Conservation (phyloP, 305 asterid species). For the Ilex paraguariensis region DNA sequence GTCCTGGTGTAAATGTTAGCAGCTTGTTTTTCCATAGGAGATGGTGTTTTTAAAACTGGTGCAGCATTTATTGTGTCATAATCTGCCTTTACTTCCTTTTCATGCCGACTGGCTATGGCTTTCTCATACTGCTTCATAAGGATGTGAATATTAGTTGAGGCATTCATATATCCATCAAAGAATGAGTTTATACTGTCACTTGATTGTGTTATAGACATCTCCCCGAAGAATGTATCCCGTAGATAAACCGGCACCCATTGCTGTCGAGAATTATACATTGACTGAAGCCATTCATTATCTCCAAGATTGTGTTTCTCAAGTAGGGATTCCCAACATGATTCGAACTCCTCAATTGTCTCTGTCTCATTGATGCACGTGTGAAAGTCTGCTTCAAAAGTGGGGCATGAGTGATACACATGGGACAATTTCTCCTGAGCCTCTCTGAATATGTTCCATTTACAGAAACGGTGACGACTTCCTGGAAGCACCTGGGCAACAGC, state of each 20-base stretch:
- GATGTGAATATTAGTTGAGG: slow-evolving; percentile 50
- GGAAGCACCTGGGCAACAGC: slow-evolving; percentile 54
- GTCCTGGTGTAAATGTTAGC: slow-evolving; percentile 52
- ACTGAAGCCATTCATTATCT: slow-evolving; percentile 54
- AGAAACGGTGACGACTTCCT: slow-evolving; percentile 52
- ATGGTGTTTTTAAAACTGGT: slow-evolving; percentile 55
- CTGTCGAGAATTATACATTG: slow-evolving; percentile 42
- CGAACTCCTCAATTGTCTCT: slow-evolving; percentile 52
- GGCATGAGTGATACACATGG: slow-evolving; percentile 41
- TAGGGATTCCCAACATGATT: slow-evolving; percentile 56
- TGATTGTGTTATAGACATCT: slow-evolving; percentile 51
- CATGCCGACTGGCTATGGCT: slow-evolving; percentile 64
- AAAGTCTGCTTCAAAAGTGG: slow-evolving; percentile 51
- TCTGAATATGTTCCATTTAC: slow-evolving; percentile 65
- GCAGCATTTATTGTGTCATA: slow-evolving; percentile 57
- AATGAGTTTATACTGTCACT: slow-evolving; percentile 59
- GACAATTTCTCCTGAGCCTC: slow-evolving; percentile 65
- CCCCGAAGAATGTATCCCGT: slow-evolving; percentile 62
- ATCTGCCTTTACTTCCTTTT: slow-evolving; percentile 72
- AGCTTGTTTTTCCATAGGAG: slow-evolving; percentile 77
- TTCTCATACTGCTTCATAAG: slow-evolving; percentile 60
- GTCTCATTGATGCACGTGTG: slow-evolving; percentile 56
- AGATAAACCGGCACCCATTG: slow-evolving; percentile 69
- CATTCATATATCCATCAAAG: slow-evolving; percentile 68
- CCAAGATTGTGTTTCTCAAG: slow-evolving; percentile 41